A percentile compares a stretch with the other conserved stretches of the same genome.
Evolutionary conservation across 1,139 yeast species (phyloP).

Genomic region (Casaregolazyma suthepensis): DNA sequence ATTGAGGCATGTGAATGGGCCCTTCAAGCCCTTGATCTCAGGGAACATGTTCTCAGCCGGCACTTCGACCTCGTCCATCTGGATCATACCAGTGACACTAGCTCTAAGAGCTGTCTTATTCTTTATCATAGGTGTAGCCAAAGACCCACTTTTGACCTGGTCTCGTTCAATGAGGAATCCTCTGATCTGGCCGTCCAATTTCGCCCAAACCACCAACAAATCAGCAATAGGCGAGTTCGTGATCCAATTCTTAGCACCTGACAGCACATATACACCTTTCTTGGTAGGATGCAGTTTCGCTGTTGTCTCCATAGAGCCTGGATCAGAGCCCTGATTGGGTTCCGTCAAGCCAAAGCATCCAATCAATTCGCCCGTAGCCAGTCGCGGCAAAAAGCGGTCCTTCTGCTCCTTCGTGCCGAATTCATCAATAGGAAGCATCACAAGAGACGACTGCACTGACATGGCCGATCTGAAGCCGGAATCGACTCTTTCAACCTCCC

Average conservation of each 20-base stretch:
- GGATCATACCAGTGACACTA: slow-evolving; percentile 41
- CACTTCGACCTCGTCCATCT: slow-evolving; percentile 40
- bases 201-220: slow-evolving; percentile 40
- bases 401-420: slow-evolving; percentile 40
- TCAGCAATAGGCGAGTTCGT: slow-evolving; percentile 44
- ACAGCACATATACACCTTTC: slow-evolving; percentile 37
- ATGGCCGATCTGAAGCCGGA: slow-evolving; percentile 42
- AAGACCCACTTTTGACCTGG: slow-evolving; percentile 29
- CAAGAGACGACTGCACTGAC: slow-evolving; percentile 42
- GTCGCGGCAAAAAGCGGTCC: slow-evolving; percentile 36
- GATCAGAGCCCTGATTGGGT: slow-evolving; percentile 44
- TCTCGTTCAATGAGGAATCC: slow-evolving; percentile 39
- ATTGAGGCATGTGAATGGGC: slow-evolving; percentile 41
- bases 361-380: slow-evolving; percentile 40
- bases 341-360: slow-evolving; percentile 43
- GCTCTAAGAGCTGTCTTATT: slow-evolving; percentile 39
- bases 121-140: slow-evolving; percentile 38
- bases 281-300: slow-evolving; percentile 40
- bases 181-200: slow-evolving; percentile 39
- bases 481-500: slow-evolving; percentile 42
- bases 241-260: slow-evolving; percentile 42
- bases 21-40: slow-evolving; percentile 37
- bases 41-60: slow-evolving; percentile 40
- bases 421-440: slow-evolving; percentile 39
- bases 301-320: slow-evolving; percentile 40